These are phyloP conservation scores for Solanum pimpinellifolium DNA, from an alignment of 257 asterid species.

Conservation along the genomic window DNA sequence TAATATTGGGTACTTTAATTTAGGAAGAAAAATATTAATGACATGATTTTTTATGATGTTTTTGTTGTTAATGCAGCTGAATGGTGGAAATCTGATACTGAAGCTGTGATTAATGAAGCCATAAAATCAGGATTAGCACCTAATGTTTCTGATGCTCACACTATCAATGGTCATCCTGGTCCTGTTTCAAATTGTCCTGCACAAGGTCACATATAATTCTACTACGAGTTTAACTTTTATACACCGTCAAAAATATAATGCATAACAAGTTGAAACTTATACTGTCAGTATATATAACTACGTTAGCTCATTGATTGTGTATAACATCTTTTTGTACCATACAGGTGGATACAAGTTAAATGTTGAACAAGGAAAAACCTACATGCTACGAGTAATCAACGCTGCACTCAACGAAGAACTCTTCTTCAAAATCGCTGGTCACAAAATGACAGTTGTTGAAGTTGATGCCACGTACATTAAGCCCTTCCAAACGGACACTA, in stretches of 20 bases:
- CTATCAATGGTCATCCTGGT: slow-evolving; percentile 85
- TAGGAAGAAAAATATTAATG: neutral
- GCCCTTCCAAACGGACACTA: slow-evolving; percentile 71
- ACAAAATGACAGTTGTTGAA: slow-evolving; percentile 73
- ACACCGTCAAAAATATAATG: neutral
- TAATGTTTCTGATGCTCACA: slow-evolving; percentile 90
- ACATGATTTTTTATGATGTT: neutral
- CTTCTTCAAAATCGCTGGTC: slow-evolving; percentile 87
- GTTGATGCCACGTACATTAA: slow-evolving; percentile 87
- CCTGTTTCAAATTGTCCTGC: slow-evolving; percentile 38
- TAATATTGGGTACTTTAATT: neutral
- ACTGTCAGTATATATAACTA: too few relatives aligned
- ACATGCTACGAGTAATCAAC: slow-evolving; percentile 72
- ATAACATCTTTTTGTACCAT: neutral
- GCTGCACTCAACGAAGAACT: slow-evolving; percentile 98
- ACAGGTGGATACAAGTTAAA: slow-evolving; percentile 54
- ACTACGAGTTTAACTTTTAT: neutral
- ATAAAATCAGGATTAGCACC: slow-evolving; percentile 67
- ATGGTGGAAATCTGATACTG: slow-evolving; percentile 97
- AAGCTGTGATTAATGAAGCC: slow-evolving; percentile 73
- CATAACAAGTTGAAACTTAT: neutral
- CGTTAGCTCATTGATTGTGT: neutral
- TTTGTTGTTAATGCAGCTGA: slow-evolving; percentile 33
- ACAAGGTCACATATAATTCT: slow-evolving; percentile 14
- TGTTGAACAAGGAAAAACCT: slow-evolving; percentile 62